Conservation (phyloP, 2,329 filamentous ascomycete genomes). For the Claviceps citrina region DNA sequence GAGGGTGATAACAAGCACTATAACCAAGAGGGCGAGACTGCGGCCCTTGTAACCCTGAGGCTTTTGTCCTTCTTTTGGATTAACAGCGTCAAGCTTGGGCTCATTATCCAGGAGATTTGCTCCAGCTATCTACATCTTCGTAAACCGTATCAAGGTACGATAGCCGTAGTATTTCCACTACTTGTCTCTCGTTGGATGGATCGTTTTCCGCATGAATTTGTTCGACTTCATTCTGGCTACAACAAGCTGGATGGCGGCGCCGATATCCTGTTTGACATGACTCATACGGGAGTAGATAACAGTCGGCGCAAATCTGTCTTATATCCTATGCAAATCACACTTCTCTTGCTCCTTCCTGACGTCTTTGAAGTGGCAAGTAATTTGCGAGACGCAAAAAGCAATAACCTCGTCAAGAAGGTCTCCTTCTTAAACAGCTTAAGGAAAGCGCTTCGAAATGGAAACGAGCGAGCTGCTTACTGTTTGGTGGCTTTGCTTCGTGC, state of each 20-base stretch:
- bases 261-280: slow-evolving; percentile 56
- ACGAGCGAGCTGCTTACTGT: slow-evolving; percentile 52
- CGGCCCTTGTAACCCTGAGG: slow-evolving; percentile 38
- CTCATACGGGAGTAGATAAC: slow-evolving; percentile 44
- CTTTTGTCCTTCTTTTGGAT: slow-evolving; percentile 50
- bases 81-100: slow-evolving; percentile 43
- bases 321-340: slow-evolving; percentile 46
- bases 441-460: slow-evolving; percentile 47
- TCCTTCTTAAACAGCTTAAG: slow-evolving; percentile 47
- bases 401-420: slow-evolving; percentile 49
- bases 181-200: slow-evolving; percentile 52
- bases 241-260: slow-evolving; percentile 48
- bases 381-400: slow-evolving; percentile 46
- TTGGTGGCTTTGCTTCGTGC: slow-evolving; percentile 46
- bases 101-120: slow-evolving; percentile 50
- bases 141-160: slow-evolving; percentile 46
- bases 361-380: slow-evolving; percentile 57
- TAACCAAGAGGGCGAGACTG: slow-evolving; percentile 33
- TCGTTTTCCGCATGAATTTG: slow-evolving; percentile 48
- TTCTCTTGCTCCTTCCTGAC: slow-evolving; percentile 50
- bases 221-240: slow-evolving; percentile 43
- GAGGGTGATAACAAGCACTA: slow-evolving; percentile 23
- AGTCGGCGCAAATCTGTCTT: slow-evolving; percentile 38
- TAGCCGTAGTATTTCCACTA: slow-evolving; percentile 46
- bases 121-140: slow-evolving; percentile 52